Base-by-base conservation (phyloP, 177 flowering plant genomes). In the Telopea speciosissima region DNA sequence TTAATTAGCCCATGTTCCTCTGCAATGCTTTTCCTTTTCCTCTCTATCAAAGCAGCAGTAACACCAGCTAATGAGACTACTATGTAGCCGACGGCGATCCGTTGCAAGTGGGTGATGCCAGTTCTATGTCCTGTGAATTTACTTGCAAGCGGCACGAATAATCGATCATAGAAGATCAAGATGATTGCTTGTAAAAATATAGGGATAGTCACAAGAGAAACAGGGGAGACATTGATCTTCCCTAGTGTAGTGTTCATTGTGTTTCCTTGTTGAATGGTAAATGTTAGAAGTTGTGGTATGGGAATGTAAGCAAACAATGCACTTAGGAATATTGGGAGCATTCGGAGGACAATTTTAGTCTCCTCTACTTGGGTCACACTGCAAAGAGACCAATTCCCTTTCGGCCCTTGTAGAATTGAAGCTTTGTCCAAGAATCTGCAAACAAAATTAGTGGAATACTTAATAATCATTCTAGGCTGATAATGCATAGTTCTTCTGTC, bases 401-500 rank as follows among this genome's bases (percentile, higher is more conserved):
- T 33, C 5, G 40, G 40, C 8, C 40, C 40, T 2, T 33, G 2
- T 7, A 33, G 6, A 33, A 33, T 33, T 33, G 40, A 3, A 33
- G 40, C 40, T 33, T 33, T 33, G 40, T 33, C 40, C 40, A 33
- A 7, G 40, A 33, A 33, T 33, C 40, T 33, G 40, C 8, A 33
- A 33, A 31, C 33, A 31, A 31, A 31, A 31, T 31, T 31, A 31
- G 33, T 31, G 2, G 5, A 31, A 5, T n/a, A 31, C 33, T 31
- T 31, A 31, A 31, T 31, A 31, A 31, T 31, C 33, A 2, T 2
- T 2, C 5, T 31, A 31, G 3, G 5, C 33, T 2, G 2, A 2
- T 5, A 5, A 31, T 31, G 5, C 2, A 5, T 2, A 5, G 5
- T 2, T 2, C 5, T 2, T 2, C 2, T 2, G 5, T 2, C 2